Evolutionary conservation across 805 yeast species (phyloP).

Genomic region (Metschnikowia drakensbergensis): DNA sequence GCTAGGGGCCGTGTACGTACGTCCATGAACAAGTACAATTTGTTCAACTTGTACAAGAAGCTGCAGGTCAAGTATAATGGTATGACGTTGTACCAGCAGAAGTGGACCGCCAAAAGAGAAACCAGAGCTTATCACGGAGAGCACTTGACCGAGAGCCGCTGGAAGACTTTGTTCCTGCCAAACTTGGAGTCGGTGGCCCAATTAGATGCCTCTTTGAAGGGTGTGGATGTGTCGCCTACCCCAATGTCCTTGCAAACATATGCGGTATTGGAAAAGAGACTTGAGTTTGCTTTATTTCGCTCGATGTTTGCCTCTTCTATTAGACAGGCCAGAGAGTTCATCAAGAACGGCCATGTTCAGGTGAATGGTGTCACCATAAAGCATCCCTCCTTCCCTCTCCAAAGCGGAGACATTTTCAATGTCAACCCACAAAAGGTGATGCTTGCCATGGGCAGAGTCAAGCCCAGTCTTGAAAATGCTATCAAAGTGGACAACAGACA

Average conservation of each 20-base stretch:
- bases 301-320: constrained; percentile 89
- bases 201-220: constrained; percentile 73
- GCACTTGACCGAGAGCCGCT: constrained; percentile 77
- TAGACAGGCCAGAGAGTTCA: constrained; percentile 89
- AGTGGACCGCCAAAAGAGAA: constrained; percentile 87
- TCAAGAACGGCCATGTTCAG: constrained; percentile 72
- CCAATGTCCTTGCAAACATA: constrained; percentile 87
- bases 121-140: constrained; percentile 97
- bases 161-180: constrained; percentile 66
- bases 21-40: constrained; percentile 86
- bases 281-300: constrained; percentile 87
- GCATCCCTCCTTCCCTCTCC: constrained; percentile 74
- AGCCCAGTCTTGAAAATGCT: constrained; percentile 71
- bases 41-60: constrained; percentile 84
- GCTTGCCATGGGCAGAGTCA: constrained; percentile 76
- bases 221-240: constrained; percentile 53
- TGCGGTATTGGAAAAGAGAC: constrained; percentile 81
- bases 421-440: constrained; percentile 85
- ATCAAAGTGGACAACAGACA: constrained; percentile 68
- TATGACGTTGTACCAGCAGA: constrained; percentile 82
- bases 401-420: constrained; percentile 82
- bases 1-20: constrained; percentile 75
- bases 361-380: constrained; percentile 80
- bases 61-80: constrained; percentile 50
- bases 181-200: constrained; percentile 84